Base-by-base conservation (phyloP, 305 asterid genomes). In the Vinca major region DNA sequence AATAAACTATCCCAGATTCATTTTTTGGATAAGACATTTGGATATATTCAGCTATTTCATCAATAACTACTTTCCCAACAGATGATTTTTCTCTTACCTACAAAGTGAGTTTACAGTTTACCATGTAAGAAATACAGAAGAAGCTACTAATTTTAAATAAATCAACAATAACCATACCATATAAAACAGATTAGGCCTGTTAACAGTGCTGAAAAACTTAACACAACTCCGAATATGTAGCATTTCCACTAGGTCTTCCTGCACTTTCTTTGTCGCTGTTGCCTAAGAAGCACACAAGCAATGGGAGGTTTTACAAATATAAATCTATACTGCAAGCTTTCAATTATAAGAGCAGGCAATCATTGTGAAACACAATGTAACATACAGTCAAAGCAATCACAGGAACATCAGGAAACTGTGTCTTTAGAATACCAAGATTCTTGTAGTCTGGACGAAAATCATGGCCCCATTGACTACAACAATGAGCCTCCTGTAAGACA, bases 401-500 rank as follows among this genome's bases (percentile, higher is more conserved):
- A 43, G 97, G 98, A 75, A 92, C 95, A 79, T 80, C 84, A 69
- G 96, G 97, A 86, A 92, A 92, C 85, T 92, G 98, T 75, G 95
- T 92, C 92, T 90, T 92, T 44, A 92, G 79, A 71, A 92, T 92
- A 72, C 98, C 98, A 77, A 90, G 98, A 80, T 90, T 92, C 82
- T 86, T 81, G 86, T 92, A 92, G 80, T 92, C 98, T 47, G 98
- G 98, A 78, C 97, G 98, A 82, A 92, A 92, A 85, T 92, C 98
- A 82, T 90, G 98, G 60, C 98, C 98, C 98, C 98, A 92, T 78
- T 92, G 98, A 79, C 98, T 92, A 81, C 98, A 92, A 77, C 98
- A 92, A 87, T 92, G 98, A 69, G 98, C 98, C 85, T 92, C 98
- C 98, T 92, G 90, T 68, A 83, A 71, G 75, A 67, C 44, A 81